These are phyloP conservation scores for Paramecium sonneborni DNA, from an alignment of 73 alveolate genomes.

Conservation along the genomic window DNA sequence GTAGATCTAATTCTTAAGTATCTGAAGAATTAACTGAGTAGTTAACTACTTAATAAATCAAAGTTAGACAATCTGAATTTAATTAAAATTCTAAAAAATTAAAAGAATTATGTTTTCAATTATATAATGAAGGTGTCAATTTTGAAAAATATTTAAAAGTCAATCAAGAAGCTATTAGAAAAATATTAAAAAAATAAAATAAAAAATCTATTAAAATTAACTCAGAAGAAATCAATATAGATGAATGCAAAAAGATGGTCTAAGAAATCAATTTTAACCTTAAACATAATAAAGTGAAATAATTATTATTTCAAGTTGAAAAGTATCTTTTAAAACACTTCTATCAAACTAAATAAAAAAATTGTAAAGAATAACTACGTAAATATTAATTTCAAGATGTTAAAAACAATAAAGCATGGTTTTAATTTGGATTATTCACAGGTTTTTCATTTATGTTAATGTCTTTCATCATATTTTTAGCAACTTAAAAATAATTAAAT, in stretches of 20 bases:
- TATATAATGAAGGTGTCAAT: constrained; percentile 5
- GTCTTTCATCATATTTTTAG: not conserved
- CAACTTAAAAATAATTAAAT: not conserved
- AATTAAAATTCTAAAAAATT: not conserved
- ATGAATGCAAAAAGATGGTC: not conserved
- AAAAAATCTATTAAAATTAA: not conserved
- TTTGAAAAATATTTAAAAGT: constrained; percentile 10
- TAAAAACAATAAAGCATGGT: constrained; percentile 27
- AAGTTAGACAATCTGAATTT: not conserved
- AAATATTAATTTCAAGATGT: not conserved
- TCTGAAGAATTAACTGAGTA: not conserved
- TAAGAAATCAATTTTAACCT: not conserved
- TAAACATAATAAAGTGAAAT: not conserved
- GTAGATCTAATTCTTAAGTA: not conserved
- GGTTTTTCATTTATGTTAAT: constrained; percentile 14
- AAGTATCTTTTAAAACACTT: not conserved
- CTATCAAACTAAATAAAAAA: not conserved
- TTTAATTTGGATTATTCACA: constrained; percentile 27
- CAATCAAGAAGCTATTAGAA: constrained; percentile 34
- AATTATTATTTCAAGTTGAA: constrained; percentile 8
- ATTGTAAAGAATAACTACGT: not conserved
- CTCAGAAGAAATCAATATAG: not conserved
- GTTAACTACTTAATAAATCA: not conserved
- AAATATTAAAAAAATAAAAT: not conserved
- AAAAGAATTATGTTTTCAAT: not conserved